Percentiles rank a stretch among this genome's conserved stretches.
These are phyloP conservation scores for Candida yuanshanica DNA, from an alignment of 805 yeast species.

Conservation along the genomic window DNA sequence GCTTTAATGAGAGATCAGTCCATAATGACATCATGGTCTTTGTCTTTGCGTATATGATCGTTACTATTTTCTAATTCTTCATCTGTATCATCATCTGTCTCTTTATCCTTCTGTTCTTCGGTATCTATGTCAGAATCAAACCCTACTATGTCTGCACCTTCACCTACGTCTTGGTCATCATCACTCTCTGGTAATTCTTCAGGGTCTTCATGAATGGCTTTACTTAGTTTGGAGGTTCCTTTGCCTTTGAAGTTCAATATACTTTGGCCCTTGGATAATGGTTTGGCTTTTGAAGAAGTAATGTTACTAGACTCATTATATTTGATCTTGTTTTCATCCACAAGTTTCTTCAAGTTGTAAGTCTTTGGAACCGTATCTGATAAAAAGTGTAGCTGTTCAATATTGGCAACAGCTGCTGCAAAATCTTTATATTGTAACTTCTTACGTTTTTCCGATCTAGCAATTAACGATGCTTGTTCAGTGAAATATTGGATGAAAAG, in stretches of 20 bases:
- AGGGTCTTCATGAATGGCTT: conserved; percentile 9
- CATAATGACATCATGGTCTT: conserved; percentile 23
- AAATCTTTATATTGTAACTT: conserved; percentile 68
- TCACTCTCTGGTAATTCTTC: conserved; percentile 23
- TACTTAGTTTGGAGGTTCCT: conserved; percentile 1
- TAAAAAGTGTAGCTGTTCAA: conserved; percentile 58
- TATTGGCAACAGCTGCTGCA: conserved; percentile 52
- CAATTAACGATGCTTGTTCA: conserved; percentile 62
- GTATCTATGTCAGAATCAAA: conserved; percentile 8
- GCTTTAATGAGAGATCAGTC: background rate
- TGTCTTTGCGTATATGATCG: conserved; percentile 13
- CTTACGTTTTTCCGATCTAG: conserved; percentile 62
- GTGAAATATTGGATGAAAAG: conserved; percentile 63
- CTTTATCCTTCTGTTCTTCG: conserved; percentile 10
- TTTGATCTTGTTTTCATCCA: conserved; percentile 36
- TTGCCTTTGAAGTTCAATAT: conserved; percentile 27
- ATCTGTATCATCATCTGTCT: conserved; percentile 10
- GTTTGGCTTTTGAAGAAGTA: conserved; percentile 8
- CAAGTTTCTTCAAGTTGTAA: conserved; percentile 42
- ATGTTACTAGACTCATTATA: conserved; percentile 3
- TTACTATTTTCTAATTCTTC: conserved; percentile 5
- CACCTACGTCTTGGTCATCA: conserved; percentile 17
- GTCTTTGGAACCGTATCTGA: conserved; percentile 65
- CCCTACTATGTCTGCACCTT: conserved; percentile 9
- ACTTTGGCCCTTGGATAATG: conserved; percentile 37